phyloP scores from a whole-genome alignment of 768 basidiomycete genomes.

The Leccinum truebloodii region DNA sequence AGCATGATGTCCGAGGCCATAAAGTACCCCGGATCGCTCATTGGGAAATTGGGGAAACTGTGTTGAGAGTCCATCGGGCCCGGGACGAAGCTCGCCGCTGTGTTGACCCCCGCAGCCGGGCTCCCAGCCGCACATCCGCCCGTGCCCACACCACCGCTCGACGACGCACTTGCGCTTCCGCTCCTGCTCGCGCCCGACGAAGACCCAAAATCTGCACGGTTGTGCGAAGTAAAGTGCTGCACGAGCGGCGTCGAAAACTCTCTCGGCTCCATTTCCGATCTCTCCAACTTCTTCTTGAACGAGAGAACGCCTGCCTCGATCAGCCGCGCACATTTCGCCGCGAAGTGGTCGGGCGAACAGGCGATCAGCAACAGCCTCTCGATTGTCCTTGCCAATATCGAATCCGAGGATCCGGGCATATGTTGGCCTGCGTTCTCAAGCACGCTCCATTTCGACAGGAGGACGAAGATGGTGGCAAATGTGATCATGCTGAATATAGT shows the following conservation, averaged over 20 bases:
- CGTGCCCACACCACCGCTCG: conserved; percentile 22
- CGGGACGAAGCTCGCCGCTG: background rate
- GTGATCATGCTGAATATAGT: conserved; percentile 42
- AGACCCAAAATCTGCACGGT: conserved; percentile 20
- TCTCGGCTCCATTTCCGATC: conserved; percentile 20
- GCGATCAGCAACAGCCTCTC: conserved; percentile 37
- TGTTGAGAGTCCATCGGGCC: conserved; percentile 21
- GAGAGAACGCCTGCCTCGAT: conserved; percentile 36
- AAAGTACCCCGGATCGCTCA: conserved; percentile 34
- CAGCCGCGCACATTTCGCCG: conserved; percentile 44
- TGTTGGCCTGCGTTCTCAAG: conserved; percentile 35
- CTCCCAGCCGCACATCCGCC: conserved; percentile 14
- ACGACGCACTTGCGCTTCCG: conserved; percentile 6
- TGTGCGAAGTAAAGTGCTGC: conserved; percentile 23
- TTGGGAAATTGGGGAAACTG: conserved; percentile 23
- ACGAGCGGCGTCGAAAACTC: conserved; percentile 21
- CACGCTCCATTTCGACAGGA: conserved; percentile 44
- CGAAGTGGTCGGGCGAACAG: conserved; percentile 39
- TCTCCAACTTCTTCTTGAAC: conserved; percentile 32
- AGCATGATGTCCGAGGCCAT: conserved; percentile 41
- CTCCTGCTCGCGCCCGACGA: conserved; percentile 19
- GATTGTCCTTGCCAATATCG: conserved; percentile 36
- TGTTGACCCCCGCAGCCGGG: background rate
- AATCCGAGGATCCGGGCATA: conserved; percentile 40
- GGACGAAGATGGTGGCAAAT: conserved; percentile 44